Evolutionary conservation across 495 filamentous ascomycete genomes (phyloP).

Genomic region (Daldinia bambusicola): DNA sequence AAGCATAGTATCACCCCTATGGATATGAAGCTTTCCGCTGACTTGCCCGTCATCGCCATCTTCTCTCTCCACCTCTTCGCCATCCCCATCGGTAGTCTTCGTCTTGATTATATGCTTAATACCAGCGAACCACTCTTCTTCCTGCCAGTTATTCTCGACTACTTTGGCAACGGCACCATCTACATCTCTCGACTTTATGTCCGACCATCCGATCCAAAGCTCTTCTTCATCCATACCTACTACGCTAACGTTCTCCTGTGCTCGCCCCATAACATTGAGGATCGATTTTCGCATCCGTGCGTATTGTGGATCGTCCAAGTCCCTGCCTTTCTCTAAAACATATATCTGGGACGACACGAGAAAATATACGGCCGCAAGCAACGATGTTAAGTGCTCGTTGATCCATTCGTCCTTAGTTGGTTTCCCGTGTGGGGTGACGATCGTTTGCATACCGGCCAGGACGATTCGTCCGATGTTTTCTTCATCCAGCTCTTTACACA

Average conservation of each 20-base stretch:
- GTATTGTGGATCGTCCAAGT: slow-evolving; percentile 52
- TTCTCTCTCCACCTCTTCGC: slow-evolving; percentile 43
- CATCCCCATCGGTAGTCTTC: slow-evolving; percentile 22
- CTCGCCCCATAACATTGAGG: slow-evolving; percentile 50
- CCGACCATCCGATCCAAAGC: slow-evolving; percentile 59
- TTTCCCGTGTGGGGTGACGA: slow-evolving; percentile 50
- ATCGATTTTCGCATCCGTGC: slow-evolving; percentile 55
- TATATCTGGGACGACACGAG: slow-evolving; percentile 61
- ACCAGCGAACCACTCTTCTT: slow-evolving; percentile 73
- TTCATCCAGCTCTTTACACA: slow-evolving; percentile 62
- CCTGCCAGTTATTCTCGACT: slow-evolving; percentile 68
- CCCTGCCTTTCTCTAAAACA: slow-evolving; percentile 49
- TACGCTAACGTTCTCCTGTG: slow-evolving; percentile 46
- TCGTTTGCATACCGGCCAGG: slow-evolving; percentile 56
- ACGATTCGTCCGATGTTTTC: slow-evolving; percentile 54
- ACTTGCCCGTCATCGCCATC: slow-evolving; percentile 42
- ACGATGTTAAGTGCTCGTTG: slow-evolving; percentile 58
- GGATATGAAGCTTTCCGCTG: slow-evolving; percentile 49
- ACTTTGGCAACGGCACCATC: slow-evolving; percentile 68
- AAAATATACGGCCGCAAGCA: slow-evolving; percentile 77
- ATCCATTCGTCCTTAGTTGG: slow-evolving; percentile 63
- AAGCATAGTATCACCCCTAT: slow-evolving; percentile 79
- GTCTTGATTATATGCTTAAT: slow-evolving; percentile 53
- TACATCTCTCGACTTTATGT: slow-evolving; percentile 61
- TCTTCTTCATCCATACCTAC: slow-evolving; percentile 52